These are phyloP conservation scores for Tolypocladium tundrense DNA, from an alignment of 2,329 filamentous ascomycete genomes.

Conservation along the genomic window DNA sequence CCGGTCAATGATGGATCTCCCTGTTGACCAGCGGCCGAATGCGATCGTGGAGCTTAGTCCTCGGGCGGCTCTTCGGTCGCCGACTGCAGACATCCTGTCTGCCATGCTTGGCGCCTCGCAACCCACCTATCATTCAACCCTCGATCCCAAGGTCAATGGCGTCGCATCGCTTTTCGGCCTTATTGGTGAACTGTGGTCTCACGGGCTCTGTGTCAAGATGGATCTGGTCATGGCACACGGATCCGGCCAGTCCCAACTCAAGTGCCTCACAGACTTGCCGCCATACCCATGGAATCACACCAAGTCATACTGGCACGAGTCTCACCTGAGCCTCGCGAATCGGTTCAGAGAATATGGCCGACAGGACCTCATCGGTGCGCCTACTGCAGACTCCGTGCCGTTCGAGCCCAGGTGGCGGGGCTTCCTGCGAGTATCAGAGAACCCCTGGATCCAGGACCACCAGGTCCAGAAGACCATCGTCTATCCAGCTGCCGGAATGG, in stretches of 20 bases:
- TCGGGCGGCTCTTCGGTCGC: slow-evolving; percentile 22
- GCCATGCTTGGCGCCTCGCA: slow-evolving; percentile 2
- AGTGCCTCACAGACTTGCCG: slow-evolving; percentile 34
- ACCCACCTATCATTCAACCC: slow-evolving; percentile 14
- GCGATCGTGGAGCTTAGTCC: slow-evolving; percentile 33
- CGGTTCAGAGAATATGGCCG: slow-evolving; percentile 34
- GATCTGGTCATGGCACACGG: slow-evolving; percentile 15
- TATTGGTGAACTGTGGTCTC: slow-evolving; percentile 26
- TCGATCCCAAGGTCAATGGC: slow-evolving; percentile 15
- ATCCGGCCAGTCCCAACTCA: slow-evolving; percentile 7
- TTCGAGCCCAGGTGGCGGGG: slow-evolving; percentile 39
- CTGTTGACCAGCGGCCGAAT: slow-evolving; percentile 17
- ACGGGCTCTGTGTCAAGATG: slow-evolving; percentile 22
- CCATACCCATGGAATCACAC: slow-evolving; percentile 45
- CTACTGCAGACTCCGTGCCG: slow-evolving; percentile 30
- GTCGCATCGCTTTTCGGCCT: slow-evolving; percentile 16
- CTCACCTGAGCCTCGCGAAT: slow-evolving; percentile 30
- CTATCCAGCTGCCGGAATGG: slow-evolving; percentile 40
- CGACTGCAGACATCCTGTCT: slow-evolving; percentile 24
- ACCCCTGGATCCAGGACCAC: slow-evolving; percentile 43
- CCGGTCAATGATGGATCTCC: slow-evolving; percentile 18
- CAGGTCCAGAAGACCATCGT: slow-evolving; percentile 38
- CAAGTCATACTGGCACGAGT: slow-evolving; percentile 43
- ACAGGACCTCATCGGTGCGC: slow-evolving; percentile 40
- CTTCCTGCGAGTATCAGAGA: slow-evolving; percentile 36